These are phyloP conservation scores for Solanum appendiculatum DNA, from an alignment of 257 asterid species.

Conservation along the genomic window DNA sequence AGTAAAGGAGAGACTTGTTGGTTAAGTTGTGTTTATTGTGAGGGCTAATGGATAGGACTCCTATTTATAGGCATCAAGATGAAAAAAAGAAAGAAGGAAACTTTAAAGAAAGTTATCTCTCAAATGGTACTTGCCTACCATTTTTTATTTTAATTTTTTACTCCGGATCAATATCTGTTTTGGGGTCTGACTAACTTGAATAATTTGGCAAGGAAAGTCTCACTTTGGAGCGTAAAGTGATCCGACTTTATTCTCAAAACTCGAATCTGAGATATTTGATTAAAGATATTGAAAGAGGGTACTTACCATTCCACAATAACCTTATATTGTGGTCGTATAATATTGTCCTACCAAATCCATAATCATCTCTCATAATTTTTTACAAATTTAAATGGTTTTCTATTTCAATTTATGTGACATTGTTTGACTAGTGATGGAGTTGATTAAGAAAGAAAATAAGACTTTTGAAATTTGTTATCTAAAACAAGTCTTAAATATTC, in stretches of 20 bases:
- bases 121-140: background rate
- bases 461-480: background rate
- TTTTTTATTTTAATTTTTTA: background rate
- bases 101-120: background rate
- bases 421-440: background rate
- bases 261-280: background rate
- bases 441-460: background rate
- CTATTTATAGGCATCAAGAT: background rate
- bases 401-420: background rate
- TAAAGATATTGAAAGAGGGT: background rate
- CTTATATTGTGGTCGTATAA: background rate
- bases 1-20: background rate
- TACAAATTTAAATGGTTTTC: background rate
- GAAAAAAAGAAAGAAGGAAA: background rate
- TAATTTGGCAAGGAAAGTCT: rapidly evolving
- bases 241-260: rapidly evolving
- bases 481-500: background rate
- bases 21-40: background rate
- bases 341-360: background rate
- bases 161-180: background rate
- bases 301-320: background rate
- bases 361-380: background rate
- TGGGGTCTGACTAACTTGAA: rapidly evolving
- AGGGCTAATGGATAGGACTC: background rate
- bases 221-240: background rate